Base-by-base conservation (phyloP, 108 stramenopile genomes). In the Bacterosira constricta region DNA sequence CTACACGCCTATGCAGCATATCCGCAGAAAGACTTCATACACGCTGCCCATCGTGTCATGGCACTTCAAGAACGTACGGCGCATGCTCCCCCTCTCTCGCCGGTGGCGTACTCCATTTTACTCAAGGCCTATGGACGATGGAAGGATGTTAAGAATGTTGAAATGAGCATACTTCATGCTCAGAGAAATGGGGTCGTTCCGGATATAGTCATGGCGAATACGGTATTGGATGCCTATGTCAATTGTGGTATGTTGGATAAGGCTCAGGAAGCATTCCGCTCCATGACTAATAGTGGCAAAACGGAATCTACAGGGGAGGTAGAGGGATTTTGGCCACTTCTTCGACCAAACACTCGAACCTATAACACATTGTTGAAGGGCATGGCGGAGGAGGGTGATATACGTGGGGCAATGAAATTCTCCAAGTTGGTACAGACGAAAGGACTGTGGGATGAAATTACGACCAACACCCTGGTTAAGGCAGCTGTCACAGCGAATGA, bases 281-380 rank as follows among this genome's bases (percentile, higher is more conserved):
- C 71, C 11, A 81, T 93, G 75, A 59, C 54, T n/a, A 29, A 38
- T 44, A 39, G 44, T 8, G 41, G 10, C 11, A 55, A 60, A 49
- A n/a, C 12, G 30, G 17, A 45, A 37, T 71, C 42, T 11, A 26
- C 36, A 1, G 58, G 63, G 18, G 63, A 65, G 17, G 32, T 25
- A 12, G 23, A 47, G 17, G 41, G 30, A 31, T 61, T 65, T 63
- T 78, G 77, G 79, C 50, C 64, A 52, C 57, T 55, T 23, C 88
- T 88, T 11, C 55, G 36, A 38, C 88, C 88, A 4, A 91, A 91
- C 54, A 29, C 64, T 18, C 66, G 90, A 50, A 86, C 92, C 0
- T 94, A 80, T 69, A 94, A 94, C 63, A 94, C 85, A 15, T 66
- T 91, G 9, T 69, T 94, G 35, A 94, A 94, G 75, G 92, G 92